Conservation (phyloP, 2,329 filamentous ascomycete species). For the Cladosporium velox region DNA sequence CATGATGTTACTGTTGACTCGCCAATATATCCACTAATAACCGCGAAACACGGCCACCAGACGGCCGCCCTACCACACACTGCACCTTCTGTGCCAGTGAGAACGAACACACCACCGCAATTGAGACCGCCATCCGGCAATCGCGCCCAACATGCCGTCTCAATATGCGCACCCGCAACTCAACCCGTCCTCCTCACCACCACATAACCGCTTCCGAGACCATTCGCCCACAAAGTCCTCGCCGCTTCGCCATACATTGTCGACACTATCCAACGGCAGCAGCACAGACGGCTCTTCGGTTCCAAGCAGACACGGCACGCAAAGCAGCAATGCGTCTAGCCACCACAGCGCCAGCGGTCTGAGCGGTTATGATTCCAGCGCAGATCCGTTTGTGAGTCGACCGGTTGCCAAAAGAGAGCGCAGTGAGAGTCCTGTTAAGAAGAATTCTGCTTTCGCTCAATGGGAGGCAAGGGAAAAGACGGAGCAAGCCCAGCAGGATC, state of each 20-base stretch:
- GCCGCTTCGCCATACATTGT: conserved; percentile 38
- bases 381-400: conserved; percentile 36
- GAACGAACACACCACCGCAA: neutral
- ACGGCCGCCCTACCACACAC: neutral
- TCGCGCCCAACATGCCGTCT: conserved; percentile 17
- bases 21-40: neutral
- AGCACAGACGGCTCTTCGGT: conserved; percentile 35
- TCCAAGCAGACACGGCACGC: conserved; percentile 32
- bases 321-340: conserved; percentile 36
- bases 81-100: conserved; percentile 4
- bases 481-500: conserved; percentile 26
- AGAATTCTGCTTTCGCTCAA: conserved; percentile 35
- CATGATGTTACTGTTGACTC: conserved; percentile 11
- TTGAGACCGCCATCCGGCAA: conserved; percentile 14
- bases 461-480: conserved; percentile 34
- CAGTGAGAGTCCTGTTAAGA: conserved; percentile 41
- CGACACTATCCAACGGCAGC: conserved; percentile 37
- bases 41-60: neutral
- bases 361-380: conserved; percentile 31
- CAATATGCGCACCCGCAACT: conserved; percentile 20
- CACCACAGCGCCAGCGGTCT: conserved; percentile 25
- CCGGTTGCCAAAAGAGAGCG: conserved; percentile 35
- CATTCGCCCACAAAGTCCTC: conserved; percentile 38
- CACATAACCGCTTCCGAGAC: conserved; percentile 36
- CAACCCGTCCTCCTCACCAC: conserved; percentile 36